Evolutionary conservation across 2,329 filamentous ascomycete genomes (phyloP).

Genomic region (Hypoxylon sp.): DNA sequence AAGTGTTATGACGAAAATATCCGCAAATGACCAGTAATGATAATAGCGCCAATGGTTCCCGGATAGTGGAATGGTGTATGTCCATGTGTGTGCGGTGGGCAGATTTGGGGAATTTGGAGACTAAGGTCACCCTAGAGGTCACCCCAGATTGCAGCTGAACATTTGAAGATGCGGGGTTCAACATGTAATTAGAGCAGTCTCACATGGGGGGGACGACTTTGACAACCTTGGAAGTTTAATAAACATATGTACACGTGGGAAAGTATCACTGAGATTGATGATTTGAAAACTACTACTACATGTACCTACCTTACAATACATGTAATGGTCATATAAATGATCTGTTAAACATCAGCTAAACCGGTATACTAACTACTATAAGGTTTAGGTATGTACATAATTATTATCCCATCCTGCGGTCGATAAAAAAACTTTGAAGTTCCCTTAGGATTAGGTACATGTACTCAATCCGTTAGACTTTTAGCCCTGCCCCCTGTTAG

Average conservation of each 20-base stretch:
- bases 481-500: no score
- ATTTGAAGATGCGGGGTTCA: slow-evolving; percentile 27
- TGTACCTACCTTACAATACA: no score
- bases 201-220: background rate
- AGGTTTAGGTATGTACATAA: no score
- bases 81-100: background rate
- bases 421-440: no score
- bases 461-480: no score
- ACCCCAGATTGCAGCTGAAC: slow-evolving; percentile 4
- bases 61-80: background rate
- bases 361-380: no score
- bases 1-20: slow-evolving; percentile 24
- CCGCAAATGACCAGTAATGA: slow-evolving; percentile 10
- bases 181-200: background rate
- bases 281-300: background rate
- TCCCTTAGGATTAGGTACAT: no score
- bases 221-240: background rate
- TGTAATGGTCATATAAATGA: no score
- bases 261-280: background rate
- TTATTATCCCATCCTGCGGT: no score
- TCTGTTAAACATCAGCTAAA: no score
- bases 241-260: background rate
- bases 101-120: slow-evolving; percentile 29
- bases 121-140: background rate
- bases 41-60: slow-evolving; percentile 20